Percentiles rank a stretch among this genome's conserved stretches.
Conservation (phyloP, 306 rosid genomes). For the Vigna angularis region DNA sequence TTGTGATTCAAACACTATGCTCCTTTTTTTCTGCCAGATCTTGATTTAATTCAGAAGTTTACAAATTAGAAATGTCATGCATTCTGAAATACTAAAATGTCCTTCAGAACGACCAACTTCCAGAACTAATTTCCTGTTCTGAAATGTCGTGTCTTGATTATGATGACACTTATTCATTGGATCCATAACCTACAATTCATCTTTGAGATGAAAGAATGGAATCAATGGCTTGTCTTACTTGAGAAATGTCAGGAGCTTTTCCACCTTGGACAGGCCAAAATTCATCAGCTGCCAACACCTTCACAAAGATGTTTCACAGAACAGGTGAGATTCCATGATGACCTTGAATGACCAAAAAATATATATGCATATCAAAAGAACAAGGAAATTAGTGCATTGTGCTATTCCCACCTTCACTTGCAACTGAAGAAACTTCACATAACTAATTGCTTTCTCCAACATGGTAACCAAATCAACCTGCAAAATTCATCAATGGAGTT, state of each 20-base stretch:
- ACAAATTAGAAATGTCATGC: conserved; percentile 34
- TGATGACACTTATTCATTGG: conserved; percentile 32
- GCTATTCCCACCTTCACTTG: conserved; percentile 80
- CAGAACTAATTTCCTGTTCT: conserved; percentile 33
- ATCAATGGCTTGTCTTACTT: conserved; percentile 94
- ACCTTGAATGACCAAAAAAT: neutral
- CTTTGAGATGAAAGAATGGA: conserved; percentile 74
- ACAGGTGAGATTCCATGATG: neutral
- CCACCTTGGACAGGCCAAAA: conserved; percentile 92
- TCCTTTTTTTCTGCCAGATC: conserved; percentile 24
- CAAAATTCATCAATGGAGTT: neutral
- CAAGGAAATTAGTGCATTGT: neutral
- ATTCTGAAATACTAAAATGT: conserved; percentile 39
- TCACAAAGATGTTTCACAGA: neutral
- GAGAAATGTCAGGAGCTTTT: conserved; percentile 85
- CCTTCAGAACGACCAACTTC: conserved; percentile 42
- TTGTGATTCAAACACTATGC: conserved; percentile 30
- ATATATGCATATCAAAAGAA: neutral
- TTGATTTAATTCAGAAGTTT: conserved; percentile 37
- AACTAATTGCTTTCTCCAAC: conserved; percentile 91
- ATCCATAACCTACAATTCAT: conserved; percentile 6
- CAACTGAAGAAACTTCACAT: conserved; percentile 93
- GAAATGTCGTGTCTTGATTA: conserved; percentile 32
- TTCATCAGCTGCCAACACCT: conserved; percentile 94
- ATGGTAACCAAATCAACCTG: conserved; percentile 95